Conservation (phyloP, 192 early-diverging fungal genomes). For the Haplosporangium gracile region DNA sequence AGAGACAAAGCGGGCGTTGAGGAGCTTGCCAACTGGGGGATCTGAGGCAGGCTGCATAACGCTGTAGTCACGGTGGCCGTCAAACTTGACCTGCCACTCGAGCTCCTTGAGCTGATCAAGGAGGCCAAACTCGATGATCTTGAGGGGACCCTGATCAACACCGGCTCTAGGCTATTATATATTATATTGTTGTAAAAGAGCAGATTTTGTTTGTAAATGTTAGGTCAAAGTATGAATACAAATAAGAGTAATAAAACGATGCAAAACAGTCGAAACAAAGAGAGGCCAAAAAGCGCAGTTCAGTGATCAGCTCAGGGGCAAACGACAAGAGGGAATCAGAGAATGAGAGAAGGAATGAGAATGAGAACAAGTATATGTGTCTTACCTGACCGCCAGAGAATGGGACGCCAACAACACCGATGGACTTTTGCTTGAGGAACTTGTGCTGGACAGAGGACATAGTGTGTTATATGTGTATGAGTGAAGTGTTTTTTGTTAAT, state of each 20-base stretch:
- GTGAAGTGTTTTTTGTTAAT: slow-evolving; percentile 10
- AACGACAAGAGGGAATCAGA: not conserved
- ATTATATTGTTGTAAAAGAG: too few species aligned
- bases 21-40: slow-evolving; percentile 83
- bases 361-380: not conserved
- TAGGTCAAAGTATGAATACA: not conserved
- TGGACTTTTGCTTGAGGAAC: slow-evolving; percentile 75
- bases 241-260: not conserved
- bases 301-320: not conserved
- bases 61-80: slow-evolving; percentile 80
- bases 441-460: slow-evolving; percentile 55
- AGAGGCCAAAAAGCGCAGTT: not conserved
- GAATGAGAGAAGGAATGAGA: not conserved
- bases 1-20: slow-evolving; percentile 89
- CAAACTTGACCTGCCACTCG: slow-evolving; percentile 83
- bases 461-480: not conserved
- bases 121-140: slow-evolving; percentile 87
- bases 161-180: slow-evolving; percentile 81
- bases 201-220: not conserved
- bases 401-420: slow-evolving; percentile 79
- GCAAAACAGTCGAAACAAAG: not conserved
- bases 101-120: slow-evolving; percentile 85
- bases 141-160: slow-evolving; percentile 89
- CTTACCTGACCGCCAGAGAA: slow-evolving; percentile 77
- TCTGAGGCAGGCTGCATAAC: slow-evolving; percentile 76